Evolutionary conservation across 148 eudicot genomes (phyloP).

Genomic region (Linanthus parryae): DNA sequence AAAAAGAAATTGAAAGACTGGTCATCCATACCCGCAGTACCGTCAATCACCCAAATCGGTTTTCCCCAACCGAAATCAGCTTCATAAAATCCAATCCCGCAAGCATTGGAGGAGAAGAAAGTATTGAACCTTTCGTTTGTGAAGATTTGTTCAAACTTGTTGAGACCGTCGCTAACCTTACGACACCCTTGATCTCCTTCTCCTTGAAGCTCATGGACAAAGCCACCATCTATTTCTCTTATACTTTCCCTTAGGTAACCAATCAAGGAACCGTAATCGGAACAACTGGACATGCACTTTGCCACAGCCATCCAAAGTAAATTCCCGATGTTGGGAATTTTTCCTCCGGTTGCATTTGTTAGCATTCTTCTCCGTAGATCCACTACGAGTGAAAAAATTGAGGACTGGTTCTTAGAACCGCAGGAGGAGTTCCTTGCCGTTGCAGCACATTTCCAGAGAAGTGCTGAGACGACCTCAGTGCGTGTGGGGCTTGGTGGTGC

Average conservation of each 20-base stretch:
- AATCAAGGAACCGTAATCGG: neutral
- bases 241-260: neutral
- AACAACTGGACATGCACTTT: neutral
- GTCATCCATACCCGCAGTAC: constrained; percentile 9
- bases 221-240: constrained; percentile 3
- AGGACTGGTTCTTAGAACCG: too few species aligned
- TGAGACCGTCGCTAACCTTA: constrained; percentile 2
- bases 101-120: constrained; percentile 8
- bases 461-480: constrained; percentile 2
- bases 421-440: neutral
- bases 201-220: constrained; percentile 11
- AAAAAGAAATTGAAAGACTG: constrained; percentile 14
- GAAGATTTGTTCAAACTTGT: constrained; percentile 8
- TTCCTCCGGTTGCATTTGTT: constrained; percentile 7
- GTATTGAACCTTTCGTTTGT: neutral
- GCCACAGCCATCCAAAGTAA: constrained; percentile 9
- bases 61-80: constrained; percentile 34
- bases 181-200: constrained; percentile 8
- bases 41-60: constrained; percentile 31
- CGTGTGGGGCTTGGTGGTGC: neutral
- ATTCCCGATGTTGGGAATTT: constrained; percentile 9
- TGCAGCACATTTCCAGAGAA: constrained; percentile 10
- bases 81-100: constrained; percentile 17
- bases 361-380: constrained; percentile 10
- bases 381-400: constrained; percentile 5